These are phyloP conservation scores for Imleria badia DNA, from an alignment of 768 basidiomycete species.

Conservation along the genomic window DNA sequence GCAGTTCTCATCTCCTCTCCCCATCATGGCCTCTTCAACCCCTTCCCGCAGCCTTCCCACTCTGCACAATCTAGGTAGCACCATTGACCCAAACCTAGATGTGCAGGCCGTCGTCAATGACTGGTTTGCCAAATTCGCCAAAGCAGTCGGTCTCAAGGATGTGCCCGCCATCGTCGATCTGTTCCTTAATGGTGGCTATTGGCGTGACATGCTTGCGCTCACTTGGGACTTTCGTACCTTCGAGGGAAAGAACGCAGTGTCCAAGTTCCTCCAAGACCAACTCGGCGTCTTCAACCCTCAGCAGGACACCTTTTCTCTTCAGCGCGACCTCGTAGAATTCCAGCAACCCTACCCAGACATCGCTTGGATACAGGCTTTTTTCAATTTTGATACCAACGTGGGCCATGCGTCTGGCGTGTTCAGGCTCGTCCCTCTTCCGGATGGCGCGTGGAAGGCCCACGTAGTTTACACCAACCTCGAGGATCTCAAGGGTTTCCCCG, in stretches of 20 bases:
- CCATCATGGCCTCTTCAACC: constrained; percentile 8
- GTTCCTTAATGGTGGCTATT: constrained; percentile 41
- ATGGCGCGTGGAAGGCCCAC: constrained; percentile 48
- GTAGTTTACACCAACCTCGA: constrained; percentile 52
- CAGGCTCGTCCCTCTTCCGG: constrained; percentile 44
- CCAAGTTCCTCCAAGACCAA: constrained; percentile 46
- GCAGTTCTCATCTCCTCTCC: neutral
- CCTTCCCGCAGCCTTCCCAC: constrained; percentile 20
- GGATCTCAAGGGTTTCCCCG: constrained; percentile 45
- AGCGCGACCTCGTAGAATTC: constrained; percentile 17
- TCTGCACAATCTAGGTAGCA: constrained; percentile 21
- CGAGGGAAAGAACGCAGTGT: constrained; percentile 41
- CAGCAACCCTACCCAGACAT: constrained; percentile 36
- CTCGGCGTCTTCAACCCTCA: constrained; percentile 29
- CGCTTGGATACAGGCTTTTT: constrained; percentile 43
- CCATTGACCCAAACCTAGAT: constrained; percentile 35
- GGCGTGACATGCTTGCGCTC: constrained; percentile 61
- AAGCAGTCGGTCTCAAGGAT: constrained; percentile 34
- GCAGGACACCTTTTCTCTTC: constrained; percentile 23
- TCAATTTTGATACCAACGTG: constrained; percentile 45
- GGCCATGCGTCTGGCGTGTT: constrained; percentile 44
- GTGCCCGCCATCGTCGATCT: constrained; percentile 35
- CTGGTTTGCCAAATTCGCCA: constrained; percentile 44
- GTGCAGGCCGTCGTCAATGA: constrained; percentile 33
- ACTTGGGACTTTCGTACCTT: constrained; percentile 67